These are phyloP conservation scores for Aspergillus tubingensis DNA, from an alignment of 2,329 filamentous ascomycete genomes.

Conservation along the genomic window DNA sequence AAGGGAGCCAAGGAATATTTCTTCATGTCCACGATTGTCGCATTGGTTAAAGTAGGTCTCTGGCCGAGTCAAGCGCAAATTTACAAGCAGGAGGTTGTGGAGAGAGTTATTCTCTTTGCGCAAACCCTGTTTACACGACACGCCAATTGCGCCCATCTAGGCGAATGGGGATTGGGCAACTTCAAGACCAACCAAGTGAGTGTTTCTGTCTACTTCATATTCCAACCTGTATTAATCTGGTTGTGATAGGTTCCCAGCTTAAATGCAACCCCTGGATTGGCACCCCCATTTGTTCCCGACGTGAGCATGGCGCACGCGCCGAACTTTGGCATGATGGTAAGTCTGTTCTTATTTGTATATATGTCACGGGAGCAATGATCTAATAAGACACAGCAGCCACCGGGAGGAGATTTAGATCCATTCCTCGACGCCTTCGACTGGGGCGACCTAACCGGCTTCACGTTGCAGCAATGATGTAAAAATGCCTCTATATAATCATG, in stretches of 20 bases:
- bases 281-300: slow-evolving; percentile 25
- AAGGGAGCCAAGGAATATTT: slow-evolving; percentile 45
- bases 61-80: slow-evolving; percentile 36
- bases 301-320: slow-evolving; percentile 26
- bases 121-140: slow-evolving; percentile 39
- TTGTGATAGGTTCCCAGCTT: slow-evolving; percentile 23
- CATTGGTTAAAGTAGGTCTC: slow-evolving; percentile 37
- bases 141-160: slow-evolving; percentile 35
- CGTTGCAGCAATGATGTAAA: slow-evolving; percentile 21
- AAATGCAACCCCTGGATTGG: slow-evolving; percentile 24
- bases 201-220: not conserved
- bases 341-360: slow-evolving; percentile 2
- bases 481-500: not conserved
- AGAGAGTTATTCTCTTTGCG: slow-evolving; percentile 39
- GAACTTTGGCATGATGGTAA: slow-evolving; percentile 29
- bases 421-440: slow-evolving; percentile 39
- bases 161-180: slow-evolving; percentile 30
- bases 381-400: slow-evolving; percentile 22
- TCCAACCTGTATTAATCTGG: not conserved
- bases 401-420: slow-evolving; percentile 34
- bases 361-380: not conserved
- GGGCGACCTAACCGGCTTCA: slow-evolving; percentile 35
- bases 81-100: slow-evolving; percentile 39
- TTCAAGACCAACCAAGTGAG: slow-evolving; percentile 35
- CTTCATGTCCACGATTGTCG: slow-evolving; percentile 40